phyloP scores from a whole-genome alignment of 352 stramenopile genomes.

The Peronospora destructor region DNA sequence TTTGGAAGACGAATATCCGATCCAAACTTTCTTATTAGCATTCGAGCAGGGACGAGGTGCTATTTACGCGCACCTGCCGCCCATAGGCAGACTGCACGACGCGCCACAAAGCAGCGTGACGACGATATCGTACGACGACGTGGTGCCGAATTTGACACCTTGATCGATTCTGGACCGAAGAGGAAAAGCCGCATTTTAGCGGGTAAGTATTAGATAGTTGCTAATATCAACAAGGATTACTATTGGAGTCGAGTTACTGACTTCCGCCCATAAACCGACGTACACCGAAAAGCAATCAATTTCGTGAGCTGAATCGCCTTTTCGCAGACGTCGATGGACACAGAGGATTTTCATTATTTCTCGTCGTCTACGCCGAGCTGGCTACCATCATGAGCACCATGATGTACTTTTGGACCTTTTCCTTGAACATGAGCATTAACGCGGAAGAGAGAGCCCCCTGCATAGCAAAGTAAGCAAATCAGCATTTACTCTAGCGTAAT shows the following conservation, averaged over 20 bases:
- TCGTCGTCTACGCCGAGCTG: constrained; percentile 25
- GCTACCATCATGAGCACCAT: constrained; percentile 71
- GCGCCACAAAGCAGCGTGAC: no score
- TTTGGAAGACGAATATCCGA: neutral
- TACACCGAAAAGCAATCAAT: neutral
- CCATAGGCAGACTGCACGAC: no score
- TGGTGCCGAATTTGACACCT: neutral
- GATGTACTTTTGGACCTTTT: constrained; percentile 92
- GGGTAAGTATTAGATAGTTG: neutral
- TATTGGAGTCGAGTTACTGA: no score
- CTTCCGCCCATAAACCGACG: neutral
- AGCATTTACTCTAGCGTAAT: neutral
- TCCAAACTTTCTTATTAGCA: no score
- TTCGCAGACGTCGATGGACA: constrained; percentile 8
- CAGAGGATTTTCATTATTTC: constrained; percentile 1
- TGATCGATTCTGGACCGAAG: neutral
- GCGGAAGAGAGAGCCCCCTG: constrained; percentile 93
- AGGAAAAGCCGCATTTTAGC: neutral
- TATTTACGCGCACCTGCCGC: no score
- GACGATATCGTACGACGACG: constrained; percentile 1
- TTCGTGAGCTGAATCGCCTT: constrained; percentile 1
- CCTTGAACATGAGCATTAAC: constrained; percentile 97
- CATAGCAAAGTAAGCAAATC: constrained; percentile 2
- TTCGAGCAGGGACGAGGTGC: no score
- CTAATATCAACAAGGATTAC: neutral